Evolutionary conservation across 2,329 filamentous ascomycete species (phyloP).

Genomic region (Scortechinia acanthostroma): DNA sequence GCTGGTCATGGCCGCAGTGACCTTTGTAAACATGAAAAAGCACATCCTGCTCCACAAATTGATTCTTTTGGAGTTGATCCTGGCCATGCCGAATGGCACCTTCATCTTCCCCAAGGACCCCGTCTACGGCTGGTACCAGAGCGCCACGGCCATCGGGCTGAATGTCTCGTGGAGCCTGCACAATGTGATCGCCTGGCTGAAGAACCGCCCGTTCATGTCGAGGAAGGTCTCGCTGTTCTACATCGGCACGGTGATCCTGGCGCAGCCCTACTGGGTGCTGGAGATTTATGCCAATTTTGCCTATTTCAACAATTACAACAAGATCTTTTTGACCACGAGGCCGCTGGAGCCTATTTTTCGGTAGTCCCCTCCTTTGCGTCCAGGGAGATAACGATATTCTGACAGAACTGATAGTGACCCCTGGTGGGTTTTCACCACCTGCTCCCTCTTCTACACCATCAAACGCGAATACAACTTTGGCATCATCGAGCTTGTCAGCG

Average conservation of each 20-base stretch:
- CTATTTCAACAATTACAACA: conserved; percentile 48
- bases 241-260: conserved; percentile 47
- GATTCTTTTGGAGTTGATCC: conserved; percentile 38
- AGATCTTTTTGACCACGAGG: conserved; percentile 42
- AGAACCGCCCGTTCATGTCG: conserved; percentile 51
- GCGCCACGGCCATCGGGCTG: conserved; percentile 48
- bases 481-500: conserved; percentile 44
- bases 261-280: conserved; percentile 55
- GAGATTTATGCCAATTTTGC: conserved; percentile 61
- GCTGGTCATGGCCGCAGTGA: conserved; percentile 37
- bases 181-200: conserved; percentile 63
- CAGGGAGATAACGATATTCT: no score
- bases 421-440: conserved; percentile 61
- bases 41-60: conserved; percentile 38
- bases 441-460: conserved; percentile 55
- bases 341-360: conserved; percentile 54
- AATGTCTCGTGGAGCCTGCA: conserved; percentile 58
- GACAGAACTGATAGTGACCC: conserved; percentile 40
- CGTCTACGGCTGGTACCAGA: conserved; percentile 57
- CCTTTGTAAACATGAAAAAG: conserved; percentile 37
- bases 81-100: conserved; percentile 47
- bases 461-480: conserved; percentile 53
- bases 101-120: conserved; percentile 49
- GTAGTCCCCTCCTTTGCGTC: no score
- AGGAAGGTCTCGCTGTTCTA: conserved; percentile 41